These are phyloP conservation scores for Globisporangium paddicum DNA, from an alignment of 352 stramenopile species.

Conservation along the genomic window DNA sequence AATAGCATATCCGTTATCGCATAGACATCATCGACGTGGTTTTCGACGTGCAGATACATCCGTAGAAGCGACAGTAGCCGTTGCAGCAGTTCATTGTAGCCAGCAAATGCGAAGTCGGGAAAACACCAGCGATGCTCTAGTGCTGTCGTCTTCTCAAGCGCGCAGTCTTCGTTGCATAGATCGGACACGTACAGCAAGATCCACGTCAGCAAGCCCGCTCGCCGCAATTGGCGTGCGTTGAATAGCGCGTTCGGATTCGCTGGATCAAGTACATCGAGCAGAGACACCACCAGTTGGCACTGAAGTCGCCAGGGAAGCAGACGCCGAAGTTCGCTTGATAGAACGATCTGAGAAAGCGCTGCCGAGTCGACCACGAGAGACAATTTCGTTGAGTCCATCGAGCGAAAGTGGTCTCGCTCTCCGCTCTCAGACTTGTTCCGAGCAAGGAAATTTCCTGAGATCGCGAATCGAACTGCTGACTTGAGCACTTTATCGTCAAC, in stretches of 20 bases:
- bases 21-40: conserved; percentile 45
- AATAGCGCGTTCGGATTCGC: conserved; percentile 74
- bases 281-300: conserved; percentile 40
- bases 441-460: conserved; percentile 32
- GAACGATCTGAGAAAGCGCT: conserved; percentile 49
- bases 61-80: conserved; percentile 35
- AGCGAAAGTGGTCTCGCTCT: neutral
- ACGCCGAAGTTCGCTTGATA: conserved; percentile 40
- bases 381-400: neutral
- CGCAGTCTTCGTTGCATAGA: conserved; percentile 35
- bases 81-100: conserved; percentile 45
- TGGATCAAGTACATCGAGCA: conserved; percentile 38
- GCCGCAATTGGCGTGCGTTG: conserved; percentile 64
- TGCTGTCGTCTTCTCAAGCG: conserved; percentile 18
- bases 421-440: conserved; percentile 8
- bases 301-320: conserved; percentile 36
- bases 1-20: conserved; percentile 39
- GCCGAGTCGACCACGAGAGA: conserved; percentile 50
- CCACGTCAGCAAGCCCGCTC: conserved; percentile 48
- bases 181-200: conserved; percentile 52
- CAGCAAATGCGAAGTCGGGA: conserved; percentile 32
- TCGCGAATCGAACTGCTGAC: conserved; percentile 35
- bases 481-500: conserved; percentile 47
- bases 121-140: conserved; percentile 52
- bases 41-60: conserved; percentile 52